phyloP scores from a whole-genome alignment of 352 stramenopile genomes.

The Plasmopara viticola region DNA sequence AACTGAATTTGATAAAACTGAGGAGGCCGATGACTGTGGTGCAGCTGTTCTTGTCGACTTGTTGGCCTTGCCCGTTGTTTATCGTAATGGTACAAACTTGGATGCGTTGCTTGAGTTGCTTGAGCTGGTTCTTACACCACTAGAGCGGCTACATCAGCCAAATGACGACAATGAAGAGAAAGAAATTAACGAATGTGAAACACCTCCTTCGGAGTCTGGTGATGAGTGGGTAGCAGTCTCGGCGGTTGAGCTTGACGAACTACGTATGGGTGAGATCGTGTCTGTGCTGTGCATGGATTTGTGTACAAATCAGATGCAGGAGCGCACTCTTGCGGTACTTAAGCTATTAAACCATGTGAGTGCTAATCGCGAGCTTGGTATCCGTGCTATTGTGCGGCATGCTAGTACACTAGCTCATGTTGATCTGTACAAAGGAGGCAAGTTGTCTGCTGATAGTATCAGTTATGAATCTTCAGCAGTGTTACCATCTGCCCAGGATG shows the following conservation, averaged over 20 bases:
- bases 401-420: constrained; percentile 40
- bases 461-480: constrained; percentile 71
- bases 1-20: constrained; percentile 10
- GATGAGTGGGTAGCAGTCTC: constrained; percentile 69
- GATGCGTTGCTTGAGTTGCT: constrained; percentile 91
- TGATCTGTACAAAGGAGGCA: constrained; percentile 23
- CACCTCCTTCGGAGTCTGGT: constrained; percentile 11
- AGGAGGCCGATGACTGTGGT: constrained; percentile 31
- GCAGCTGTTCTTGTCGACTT: constrained; percentile 85
- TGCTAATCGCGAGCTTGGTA: constrained; percentile 53
- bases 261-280: constrained; percentile 53
- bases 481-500: constrained; percentile 72
- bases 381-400: constrained; percentile 62
- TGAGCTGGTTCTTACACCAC: constrained; percentile 83
- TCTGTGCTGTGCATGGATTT: constrained; percentile 72
- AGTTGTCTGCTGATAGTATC: constrained; percentile 12
- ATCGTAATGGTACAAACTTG: constrained; percentile 86
- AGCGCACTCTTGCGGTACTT: constrained; percentile 72
- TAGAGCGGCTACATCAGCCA: constrained; percentile 64
- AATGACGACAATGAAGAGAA: constrained; percentile 45
- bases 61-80: constrained; percentile 75
- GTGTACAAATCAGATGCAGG: constrained; percentile 76
- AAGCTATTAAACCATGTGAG: constrained; percentile 65
- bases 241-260: constrained; percentile 43
- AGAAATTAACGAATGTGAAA: constrained; percentile 24